These are phyloP conservation scores for Cardamine chenopodiifolia DNA, from an alignment of 345 rosid species.

Conservation along the genomic window DNA sequence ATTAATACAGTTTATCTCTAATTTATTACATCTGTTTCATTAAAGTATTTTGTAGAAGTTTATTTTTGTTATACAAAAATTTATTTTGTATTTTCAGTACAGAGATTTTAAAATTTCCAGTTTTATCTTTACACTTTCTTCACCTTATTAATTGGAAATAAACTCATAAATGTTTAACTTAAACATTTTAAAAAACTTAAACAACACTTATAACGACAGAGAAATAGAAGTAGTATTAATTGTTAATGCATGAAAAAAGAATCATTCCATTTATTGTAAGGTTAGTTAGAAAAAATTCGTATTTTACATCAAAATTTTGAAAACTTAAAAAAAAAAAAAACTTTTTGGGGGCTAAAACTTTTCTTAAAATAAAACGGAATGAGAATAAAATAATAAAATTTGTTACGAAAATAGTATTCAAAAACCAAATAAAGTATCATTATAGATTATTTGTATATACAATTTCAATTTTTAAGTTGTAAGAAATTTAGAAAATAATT, in stretches of 20 bases:
- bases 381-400: too few species aligned
- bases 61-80: too few species aligned
- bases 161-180: background rate
- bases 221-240: background rate
- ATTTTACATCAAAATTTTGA: background rate
- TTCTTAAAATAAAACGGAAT: background rate
- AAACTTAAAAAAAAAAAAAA: too few species aligned
- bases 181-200: background rate
- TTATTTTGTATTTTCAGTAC: background rate
- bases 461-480: background rate
- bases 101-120: too few species aligned
- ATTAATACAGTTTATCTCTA: background rate
- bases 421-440: background rate
- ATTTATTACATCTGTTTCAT: background rate
- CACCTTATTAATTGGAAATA: background rate
- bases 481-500: background rate
- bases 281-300: background rate
- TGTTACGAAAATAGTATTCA: background rate
- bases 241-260: background rate
- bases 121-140: background rate
- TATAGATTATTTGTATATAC: background rate
- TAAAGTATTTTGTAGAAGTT: too few species aligned
- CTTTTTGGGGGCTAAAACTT: background rate
- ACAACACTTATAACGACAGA: background rate
- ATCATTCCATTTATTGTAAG: background rate